Evolutionary conservation across 2,329 filamentous ascomycete species (phyloP).

Genomic region (Knufia petricola): DNA sequence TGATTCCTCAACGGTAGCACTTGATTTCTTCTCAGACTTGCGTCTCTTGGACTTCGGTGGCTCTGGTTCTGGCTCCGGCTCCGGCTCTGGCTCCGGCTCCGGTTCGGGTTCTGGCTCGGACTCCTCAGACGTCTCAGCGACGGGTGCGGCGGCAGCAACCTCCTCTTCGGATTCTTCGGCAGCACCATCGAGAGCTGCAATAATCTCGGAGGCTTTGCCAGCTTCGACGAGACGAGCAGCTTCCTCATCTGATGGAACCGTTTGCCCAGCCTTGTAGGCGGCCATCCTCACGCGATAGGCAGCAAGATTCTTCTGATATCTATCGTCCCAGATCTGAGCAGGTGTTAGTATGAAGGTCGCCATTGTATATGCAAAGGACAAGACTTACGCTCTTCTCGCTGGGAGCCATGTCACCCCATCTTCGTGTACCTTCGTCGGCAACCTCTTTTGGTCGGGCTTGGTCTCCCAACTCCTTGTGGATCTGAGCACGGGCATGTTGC

Average conservation of each 20-base stretch:
- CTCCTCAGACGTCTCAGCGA: constrained; percentile 24
- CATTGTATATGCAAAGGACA: not conserved
- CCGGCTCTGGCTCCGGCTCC: constrained; percentile 28
- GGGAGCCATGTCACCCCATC: constrained; percentile 71
- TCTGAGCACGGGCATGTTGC: constrained; percentile 73
- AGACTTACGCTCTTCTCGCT: constrained; percentile 57
- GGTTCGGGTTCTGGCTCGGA: constrained; percentile 21
- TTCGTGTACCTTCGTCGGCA: constrained; percentile 72
- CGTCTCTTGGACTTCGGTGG: constrained; percentile 37
- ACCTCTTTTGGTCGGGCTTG: constrained; percentile 75
- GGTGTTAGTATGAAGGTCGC: not conserved
- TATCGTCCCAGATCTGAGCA: constrained; percentile 43
- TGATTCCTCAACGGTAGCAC: constrained; percentile 21
- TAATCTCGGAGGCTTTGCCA: constrained; percentile 21
- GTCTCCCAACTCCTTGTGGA: constrained; percentile 67
- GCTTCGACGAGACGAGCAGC: constrained; percentile 37
- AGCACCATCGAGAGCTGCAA: constrained; percentile 21
- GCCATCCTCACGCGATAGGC: constrained; percentile 47
- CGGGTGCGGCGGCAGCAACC: constrained; percentile 29
- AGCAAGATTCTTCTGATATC: constrained; percentile 49
- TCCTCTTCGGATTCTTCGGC: constrained; percentile 28
- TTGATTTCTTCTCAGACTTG: constrained; percentile 30
- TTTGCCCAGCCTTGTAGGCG: constrained; percentile 46
- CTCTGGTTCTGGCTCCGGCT: constrained; percentile 33
- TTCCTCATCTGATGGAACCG: constrained; percentile 35